phyloP scores from a whole-genome alignment of 306 rosid species.

The Begonia loranthoides region DNA sequence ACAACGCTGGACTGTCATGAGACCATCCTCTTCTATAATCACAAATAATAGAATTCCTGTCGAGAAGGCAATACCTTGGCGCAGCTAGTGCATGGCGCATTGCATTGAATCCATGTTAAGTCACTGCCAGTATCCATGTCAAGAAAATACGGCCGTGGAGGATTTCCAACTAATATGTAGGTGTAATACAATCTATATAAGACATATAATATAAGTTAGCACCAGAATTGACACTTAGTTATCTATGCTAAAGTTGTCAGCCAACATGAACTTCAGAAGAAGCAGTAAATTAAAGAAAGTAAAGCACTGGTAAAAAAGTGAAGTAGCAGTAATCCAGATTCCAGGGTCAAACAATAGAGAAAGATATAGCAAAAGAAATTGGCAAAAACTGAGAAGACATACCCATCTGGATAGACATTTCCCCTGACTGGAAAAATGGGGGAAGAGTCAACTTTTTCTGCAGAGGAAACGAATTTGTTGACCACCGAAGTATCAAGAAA shows the following conservation, averaged over 20 bases:
- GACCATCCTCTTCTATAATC: no score
- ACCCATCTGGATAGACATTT: constrained; percentile 73
- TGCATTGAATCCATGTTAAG: constrained; percentile 80
- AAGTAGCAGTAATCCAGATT: background rate
- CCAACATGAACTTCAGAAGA: background rate
- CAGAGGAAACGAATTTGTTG: constrained; percentile 21
- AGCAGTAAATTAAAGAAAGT: background rate
- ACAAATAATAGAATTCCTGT: no score
- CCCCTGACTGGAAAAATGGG: constrained; percentile 59
- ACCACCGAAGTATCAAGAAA: constrained; percentile 3
- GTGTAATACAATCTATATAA: constrained; percentile 57
- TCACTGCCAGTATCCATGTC: constrained; percentile 87
- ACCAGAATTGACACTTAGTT: background rate
- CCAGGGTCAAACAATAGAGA: background rate
- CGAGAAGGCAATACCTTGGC: constrained; percentile 36
- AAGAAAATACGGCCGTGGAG: constrained; percentile 61
- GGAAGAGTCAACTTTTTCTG: constrained; percentile 24
- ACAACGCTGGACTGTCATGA: no score
- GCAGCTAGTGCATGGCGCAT: constrained; percentile 78
- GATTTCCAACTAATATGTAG: constrained; percentile 44
- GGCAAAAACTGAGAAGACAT: constrained; percentile 5
- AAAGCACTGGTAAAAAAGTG: background rate
- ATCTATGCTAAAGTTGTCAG: background rate
- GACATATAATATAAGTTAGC: background rate
- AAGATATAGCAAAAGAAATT: background rate